A percentile compares a stretch with the other conserved stretches of the same genome.
Evolutionary conservation across 2,329 filamentous ascomycete genomes (phyloP).

Genomic region (Zasmidium cellare): DNA sequence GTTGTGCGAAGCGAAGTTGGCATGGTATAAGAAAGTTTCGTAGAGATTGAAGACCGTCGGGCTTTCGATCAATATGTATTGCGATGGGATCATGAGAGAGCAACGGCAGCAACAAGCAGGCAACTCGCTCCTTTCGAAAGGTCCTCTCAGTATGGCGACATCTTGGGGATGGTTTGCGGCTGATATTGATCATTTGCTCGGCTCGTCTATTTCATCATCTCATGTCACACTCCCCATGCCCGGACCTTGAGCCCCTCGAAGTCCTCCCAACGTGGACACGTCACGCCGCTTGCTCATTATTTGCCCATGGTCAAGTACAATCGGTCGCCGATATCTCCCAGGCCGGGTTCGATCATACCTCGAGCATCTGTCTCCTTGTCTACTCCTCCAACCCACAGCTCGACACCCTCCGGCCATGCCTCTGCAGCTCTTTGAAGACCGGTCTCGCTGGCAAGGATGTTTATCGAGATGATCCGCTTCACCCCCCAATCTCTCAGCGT

Average conservation of each 20-base stretch:
- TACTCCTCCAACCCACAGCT: conserved; percentile 80
- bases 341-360: conserved; percentile 87
- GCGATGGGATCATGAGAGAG: neutral
- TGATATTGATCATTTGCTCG: neutral
- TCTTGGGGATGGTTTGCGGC: too few species aligned
- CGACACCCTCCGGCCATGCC: conserved; percentile 75
- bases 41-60: neutral
- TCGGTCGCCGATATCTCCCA: conserved; percentile 89
- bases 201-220: neutral
- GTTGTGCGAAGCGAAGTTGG: neutral
- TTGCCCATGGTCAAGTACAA: conserved; percentile 89
- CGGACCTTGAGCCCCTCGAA: neutral
- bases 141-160: too few species aligned
- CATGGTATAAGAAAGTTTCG: neutral
- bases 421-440: conserved; percentile 71
- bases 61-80: neutral
- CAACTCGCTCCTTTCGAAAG: too few species aligned
- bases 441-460: conserved; percentile 69
- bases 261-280: too few species aligned
- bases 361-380: conserved; percentile 71
- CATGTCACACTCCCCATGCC: neutral
- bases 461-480: conserved; percentile 73
- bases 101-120: too few species aligned
- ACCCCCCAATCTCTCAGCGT: conserved; percentile 90
- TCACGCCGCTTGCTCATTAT: too few species aligned